Percentiles rank a stretch among this genome's conserved stretches.
These are phyloP conservation scores for Solanum hybrid DNA, from an alignment of 305 asterid species.

Conservation along the genomic window DNA sequence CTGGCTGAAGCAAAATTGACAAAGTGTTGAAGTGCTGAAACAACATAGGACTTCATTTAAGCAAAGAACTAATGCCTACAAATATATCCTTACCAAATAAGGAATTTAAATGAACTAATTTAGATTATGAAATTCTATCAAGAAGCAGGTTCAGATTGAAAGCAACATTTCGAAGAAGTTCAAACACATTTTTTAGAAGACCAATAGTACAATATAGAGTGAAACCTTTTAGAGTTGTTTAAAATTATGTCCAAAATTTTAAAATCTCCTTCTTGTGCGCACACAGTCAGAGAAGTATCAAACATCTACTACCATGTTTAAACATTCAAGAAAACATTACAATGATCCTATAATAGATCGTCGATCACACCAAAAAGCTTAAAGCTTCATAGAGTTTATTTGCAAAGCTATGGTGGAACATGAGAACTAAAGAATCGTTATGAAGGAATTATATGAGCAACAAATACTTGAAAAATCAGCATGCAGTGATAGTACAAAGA, in stretches of 20 bases:
- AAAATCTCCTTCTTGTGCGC: too few species aligned
- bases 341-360: too few species aligned
- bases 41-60: neutral
- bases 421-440: too few species aligned
- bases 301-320: too few species aligned
- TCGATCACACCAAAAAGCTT: too few species aligned
- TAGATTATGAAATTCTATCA: neutral
- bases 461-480: too few species aligned
- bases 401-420: too few species aligned
- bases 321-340: too few species aligned
- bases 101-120: neutral
- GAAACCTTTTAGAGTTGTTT: neutral
- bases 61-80: neutral
- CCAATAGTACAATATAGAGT: neutral
- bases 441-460: too few species aligned
- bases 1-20: neutral
- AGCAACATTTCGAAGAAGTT: neutral
- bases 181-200: neutral
- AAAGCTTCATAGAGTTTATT: too few species aligned
- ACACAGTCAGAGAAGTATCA: too few species aligned
- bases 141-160: neutral
- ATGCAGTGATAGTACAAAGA: too few species aligned
- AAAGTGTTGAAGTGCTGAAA: neutral
- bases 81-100: neutral
- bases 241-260: neutral